Percentiles rank a stretch among this genome's conserved stretches.
Conservation (phyloP, 305 asterid species). For the Fraxinus baroniana region DNA sequence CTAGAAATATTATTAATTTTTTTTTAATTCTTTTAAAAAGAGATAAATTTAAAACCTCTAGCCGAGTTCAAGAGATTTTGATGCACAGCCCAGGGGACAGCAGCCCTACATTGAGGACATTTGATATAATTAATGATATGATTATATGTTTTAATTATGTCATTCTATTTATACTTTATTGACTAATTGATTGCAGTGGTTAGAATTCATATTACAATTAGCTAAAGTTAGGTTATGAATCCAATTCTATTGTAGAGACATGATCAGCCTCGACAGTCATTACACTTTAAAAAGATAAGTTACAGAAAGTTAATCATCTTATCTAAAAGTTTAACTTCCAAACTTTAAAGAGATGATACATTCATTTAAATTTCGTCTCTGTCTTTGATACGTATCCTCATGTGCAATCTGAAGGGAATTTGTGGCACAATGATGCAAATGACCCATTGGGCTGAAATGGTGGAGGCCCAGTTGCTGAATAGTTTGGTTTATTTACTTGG, state of each 20-base stretch:
- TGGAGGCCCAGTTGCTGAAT: too few species aligned
- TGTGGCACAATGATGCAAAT: too few species aligned
- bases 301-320: neutral
- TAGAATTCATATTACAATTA: conserved; percentile 22
- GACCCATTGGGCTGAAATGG: too few species aligned
- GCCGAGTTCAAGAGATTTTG: neutral
- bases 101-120: neutral
- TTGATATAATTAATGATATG: neutral
- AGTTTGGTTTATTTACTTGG: too few species aligned
- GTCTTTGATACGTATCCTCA: neutral
- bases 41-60: neutral
- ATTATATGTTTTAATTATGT: conserved; percentile 28
- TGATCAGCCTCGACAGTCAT: neutral
- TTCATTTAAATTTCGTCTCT: neutral
- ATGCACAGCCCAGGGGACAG: neutral
- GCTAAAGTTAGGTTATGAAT: neutral
- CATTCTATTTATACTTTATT: conserved; percentile 39
- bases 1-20: neutral
- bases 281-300: neutral
- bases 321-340: neutral
- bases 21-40: neutral
- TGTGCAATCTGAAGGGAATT: neutral
- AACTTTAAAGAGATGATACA: neutral
- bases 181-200: conserved; percentile 55
- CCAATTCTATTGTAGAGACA: neutral